These are phyloP conservation scores for Microsporum ferrugineum DNA, from an alignment of 2,329 filamentous ascomycete genomes.

Conservation along the genomic window DNA sequence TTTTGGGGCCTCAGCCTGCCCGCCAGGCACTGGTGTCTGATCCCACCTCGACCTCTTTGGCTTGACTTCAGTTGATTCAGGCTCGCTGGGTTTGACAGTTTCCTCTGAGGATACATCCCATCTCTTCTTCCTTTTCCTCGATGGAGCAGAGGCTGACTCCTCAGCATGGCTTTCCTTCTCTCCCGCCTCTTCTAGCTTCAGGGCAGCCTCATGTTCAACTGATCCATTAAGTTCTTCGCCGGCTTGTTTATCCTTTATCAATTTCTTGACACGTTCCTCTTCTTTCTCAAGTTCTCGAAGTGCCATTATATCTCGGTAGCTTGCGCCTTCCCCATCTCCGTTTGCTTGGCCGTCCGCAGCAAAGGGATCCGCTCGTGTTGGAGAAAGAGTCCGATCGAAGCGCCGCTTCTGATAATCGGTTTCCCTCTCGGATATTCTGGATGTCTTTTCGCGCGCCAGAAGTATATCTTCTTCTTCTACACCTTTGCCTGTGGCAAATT, in stretches of 20 bases:
- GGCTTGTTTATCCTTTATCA: constrained; percentile 65
- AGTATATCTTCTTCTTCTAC: constrained; percentile 89
- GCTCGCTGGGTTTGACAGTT: constrained; percentile 40
- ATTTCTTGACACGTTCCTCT: constrained; percentile 70
- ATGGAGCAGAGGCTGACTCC: constrained; percentile 52
- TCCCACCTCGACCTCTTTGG: constrained; percentile 80
- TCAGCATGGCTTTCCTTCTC: constrained; percentile 64
- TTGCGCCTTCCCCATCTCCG: constrained; percentile 58
- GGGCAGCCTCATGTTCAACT: constrained; percentile 58
- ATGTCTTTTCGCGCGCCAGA: constrained; percentile 74
- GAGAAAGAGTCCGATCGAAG: constrained; percentile 72
- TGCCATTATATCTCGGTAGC: constrained; percentile 85
- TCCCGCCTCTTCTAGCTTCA: constrained; percentile 50
- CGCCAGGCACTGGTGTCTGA: constrained; percentile 55
- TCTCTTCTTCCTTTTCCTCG: constrained; percentile 80
- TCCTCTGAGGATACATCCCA: constrained; percentile 70
- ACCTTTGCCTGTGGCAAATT: constrained; percentile 73
- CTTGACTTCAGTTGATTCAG: constrained; percentile 47
- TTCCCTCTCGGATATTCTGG: constrained; percentile 82
- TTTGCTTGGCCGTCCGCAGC: constrained; percentile 61
- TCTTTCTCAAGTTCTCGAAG: constrained; percentile 82
- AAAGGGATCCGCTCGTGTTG: constrained; percentile 76
- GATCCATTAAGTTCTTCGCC: constrained; percentile 45
- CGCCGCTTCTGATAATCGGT: constrained; percentile 96
- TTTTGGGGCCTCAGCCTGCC: constrained; percentile 50